Percentiles rank a stretch among this genome's conserved stretches.
These are phyloP conservation scores for Ascochyta pisi DNA, from an alignment of 2,329 filamentous ascomycete species.

Conservation along the genomic window DNA sequence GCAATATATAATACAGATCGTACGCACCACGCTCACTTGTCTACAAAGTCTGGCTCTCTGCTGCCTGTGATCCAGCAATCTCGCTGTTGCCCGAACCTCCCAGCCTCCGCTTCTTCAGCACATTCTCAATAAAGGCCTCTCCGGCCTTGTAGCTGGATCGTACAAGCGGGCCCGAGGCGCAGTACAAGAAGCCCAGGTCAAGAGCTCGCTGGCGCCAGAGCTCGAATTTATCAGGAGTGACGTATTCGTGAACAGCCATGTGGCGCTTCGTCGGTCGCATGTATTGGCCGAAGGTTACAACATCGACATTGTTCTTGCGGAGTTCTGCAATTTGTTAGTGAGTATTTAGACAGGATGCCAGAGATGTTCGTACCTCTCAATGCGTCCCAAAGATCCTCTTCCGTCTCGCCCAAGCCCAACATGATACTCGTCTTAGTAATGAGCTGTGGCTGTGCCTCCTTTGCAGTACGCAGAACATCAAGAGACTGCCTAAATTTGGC, in stretches of 20 bases:
- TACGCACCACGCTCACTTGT: background rate
- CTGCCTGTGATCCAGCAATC: background rate
- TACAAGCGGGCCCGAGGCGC: slow-evolving; percentile 90
- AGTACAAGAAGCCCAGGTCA: slow-evolving; percentile 96
- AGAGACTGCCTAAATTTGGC: slow-evolving; percentile 90
- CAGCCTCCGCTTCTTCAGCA: slow-evolving; percentile 73
- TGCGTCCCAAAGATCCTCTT: slow-evolving; percentile 82
- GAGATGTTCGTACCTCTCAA: slow-evolving; percentile 63
- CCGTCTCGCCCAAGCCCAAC: slow-evolving; percentile 92
- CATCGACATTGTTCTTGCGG: slow-evolving; percentile 81
- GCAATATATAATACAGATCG: slow-evolving; percentile 8
- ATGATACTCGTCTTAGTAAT: slow-evolving; percentile 99
- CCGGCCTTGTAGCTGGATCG: slow-evolving; percentile 97
- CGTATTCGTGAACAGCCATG: slow-evolving; percentile 94
- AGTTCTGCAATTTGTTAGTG: slow-evolving; percentile 63
- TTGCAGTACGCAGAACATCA: slow-evolving; percentile 79
- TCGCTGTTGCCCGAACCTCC: slow-evolving; percentile 18
- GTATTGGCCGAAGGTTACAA: slow-evolving; percentile 99
- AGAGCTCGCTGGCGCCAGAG: slow-evolving; percentile 88
- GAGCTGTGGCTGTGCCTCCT: slow-evolving; percentile 75
- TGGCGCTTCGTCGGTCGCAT: slow-evolving; percentile 99
- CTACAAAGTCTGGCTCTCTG: slow-evolving; percentile 10
- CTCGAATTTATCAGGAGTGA: slow-evolving; percentile 90
- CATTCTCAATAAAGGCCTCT: slow-evolving; percentile 98
- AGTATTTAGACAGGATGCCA: background rate